Percentiles rank a stretch among this genome's conserved stretches.
Evolutionary conservation across 1,284 basidiomycete genomes (phyloP).

Genomic region (Apiotrichum veenhuisii): DNA sequence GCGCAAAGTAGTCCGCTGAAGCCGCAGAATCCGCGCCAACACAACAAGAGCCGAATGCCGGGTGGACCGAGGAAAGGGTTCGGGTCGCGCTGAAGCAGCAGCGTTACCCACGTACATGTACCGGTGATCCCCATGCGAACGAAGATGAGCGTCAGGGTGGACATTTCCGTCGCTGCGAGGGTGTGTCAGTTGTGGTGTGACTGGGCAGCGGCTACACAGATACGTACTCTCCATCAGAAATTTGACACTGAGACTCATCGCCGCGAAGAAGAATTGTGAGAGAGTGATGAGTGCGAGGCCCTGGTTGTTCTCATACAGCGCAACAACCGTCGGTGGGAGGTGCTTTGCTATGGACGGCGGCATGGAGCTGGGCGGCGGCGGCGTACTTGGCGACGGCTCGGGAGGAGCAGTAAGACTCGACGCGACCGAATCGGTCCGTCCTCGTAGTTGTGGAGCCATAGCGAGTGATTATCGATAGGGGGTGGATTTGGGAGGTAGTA

Average conservation of each 20-base stretch:
- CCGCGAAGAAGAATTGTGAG: conserved; percentile 61
- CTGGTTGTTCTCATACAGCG: conserved; percentile 52
- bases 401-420: neutral
- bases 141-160: conserved; percentile 37
- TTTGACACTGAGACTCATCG: conserved; percentile 55
- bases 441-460: too few relatives aligned
- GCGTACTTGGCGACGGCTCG: neutral
- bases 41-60: conserved; percentile 60
- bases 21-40: conserved; percentile 62
- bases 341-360: neutral
- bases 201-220: neutral
- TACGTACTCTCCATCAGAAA: conserved; percentile 32
- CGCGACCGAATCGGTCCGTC: too few relatives aligned
- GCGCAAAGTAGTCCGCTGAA: conserved; percentile 44
- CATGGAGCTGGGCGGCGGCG: too few relatives aligned
- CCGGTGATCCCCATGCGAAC: conserved; percentile 52
- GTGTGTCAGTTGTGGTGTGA: neutral
- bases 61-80: conserved; percentile 67
- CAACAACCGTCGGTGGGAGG: conserved; percentile 15
- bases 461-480: too few relatives aligned
- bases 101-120: conserved; percentile 53
- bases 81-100: conserved; percentile 55
- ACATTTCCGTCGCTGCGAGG: conserved; percentile 28
- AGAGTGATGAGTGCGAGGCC: conserved; percentile 61
- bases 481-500: too few relatives aligned